phyloP scores from a whole-genome alignment of 345 rosid species.

The Rhizophora mangle region DNA sequence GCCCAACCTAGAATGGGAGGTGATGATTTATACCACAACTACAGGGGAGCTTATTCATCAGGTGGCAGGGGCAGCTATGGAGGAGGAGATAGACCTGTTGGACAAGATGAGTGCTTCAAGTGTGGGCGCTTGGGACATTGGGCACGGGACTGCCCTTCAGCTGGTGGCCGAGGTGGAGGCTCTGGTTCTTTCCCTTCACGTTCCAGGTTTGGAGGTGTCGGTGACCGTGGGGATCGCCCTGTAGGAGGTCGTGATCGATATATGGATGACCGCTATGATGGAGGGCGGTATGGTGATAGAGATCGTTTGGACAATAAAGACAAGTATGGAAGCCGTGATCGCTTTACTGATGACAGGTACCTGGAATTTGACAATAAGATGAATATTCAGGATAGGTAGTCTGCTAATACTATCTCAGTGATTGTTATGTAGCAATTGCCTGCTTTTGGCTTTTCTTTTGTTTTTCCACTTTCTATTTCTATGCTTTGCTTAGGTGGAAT shows the following conservation, averaged over 20 bases:
- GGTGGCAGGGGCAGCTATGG: slow-evolving; percentile 67
- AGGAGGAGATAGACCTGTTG: slow-evolving; percentile 67
- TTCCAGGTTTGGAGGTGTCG: slow-evolving; percentile 70
- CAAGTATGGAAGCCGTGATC: slow-evolving; percentile 70
- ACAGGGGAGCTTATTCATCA: slow-evolving; percentile 76
- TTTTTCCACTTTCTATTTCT: too few species aligned
- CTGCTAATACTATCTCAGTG: too few species aligned
- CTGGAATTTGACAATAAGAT: background rate
- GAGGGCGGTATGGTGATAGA: slow-evolving; percentile 77
- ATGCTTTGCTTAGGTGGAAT: too few species aligned
- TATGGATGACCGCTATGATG: slow-evolving; percentile 87
- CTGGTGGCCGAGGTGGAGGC: slow-evolving; percentile 72
- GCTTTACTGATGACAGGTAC: slow-evolving; percentile 75
- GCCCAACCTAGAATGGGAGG: slow-evolving; percentile 87
- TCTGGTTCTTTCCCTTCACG: slow-evolving; percentile 73
- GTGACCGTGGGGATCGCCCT: slow-evolving; percentile 66
- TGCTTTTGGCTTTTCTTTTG: too few species aligned
- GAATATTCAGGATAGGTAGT: too few species aligned
- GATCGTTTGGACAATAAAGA: slow-evolving; percentile 81
- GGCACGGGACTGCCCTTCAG: slow-evolving; percentile 97
- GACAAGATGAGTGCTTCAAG: slow-evolving; percentile 90
- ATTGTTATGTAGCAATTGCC: too few species aligned
- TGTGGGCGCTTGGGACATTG: slow-evolving; percentile 95
- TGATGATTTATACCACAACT: slow-evolving; percentile 71
- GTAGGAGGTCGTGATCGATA: slow-evolving; percentile 83